Evolutionary conservation across 2,329 filamentous ascomycete genomes (phyloP).

Genomic region (Hypoxylon sp.): DNA sequence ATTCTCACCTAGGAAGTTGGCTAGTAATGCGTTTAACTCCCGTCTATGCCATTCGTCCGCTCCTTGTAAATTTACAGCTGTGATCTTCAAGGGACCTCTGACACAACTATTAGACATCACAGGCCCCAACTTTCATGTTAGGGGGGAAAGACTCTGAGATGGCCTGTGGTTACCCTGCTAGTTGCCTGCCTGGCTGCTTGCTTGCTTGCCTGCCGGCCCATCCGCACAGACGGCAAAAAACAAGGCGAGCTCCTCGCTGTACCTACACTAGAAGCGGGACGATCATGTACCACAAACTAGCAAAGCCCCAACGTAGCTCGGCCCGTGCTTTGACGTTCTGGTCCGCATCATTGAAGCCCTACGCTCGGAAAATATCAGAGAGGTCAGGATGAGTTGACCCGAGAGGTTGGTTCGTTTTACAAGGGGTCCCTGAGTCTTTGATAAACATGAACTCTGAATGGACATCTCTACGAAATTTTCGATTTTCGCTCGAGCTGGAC

Average conservation of each 20-base stretch:
- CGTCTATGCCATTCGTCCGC: conserved; percentile 8
- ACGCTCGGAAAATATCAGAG: conserved; percentile 18
- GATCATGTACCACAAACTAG: conserved; percentile 21
- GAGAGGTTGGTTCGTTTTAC: conserved; percentile 34
- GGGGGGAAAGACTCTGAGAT: conserved; percentile 8
- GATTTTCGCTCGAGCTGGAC: conserved; percentile 8
- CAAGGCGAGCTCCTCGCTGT: conserved; percentile 21
- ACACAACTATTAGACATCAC: conserved; percentile 14
- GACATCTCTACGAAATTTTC: conserved; percentile 8
- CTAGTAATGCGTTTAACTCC: conserved; percentile 4
- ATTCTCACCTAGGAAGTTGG: conserved; percentile 10
- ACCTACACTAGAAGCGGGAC: conserved; percentile 18
- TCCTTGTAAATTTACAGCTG: conserved; percentile 12
- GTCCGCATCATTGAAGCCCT: conserved; percentile 30
- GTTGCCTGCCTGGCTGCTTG: background rate
- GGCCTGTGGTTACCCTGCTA: conserved; percentile 35
- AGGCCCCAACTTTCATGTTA: conserved; percentile 17
- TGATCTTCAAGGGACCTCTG: conserved; percentile 19
- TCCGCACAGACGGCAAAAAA: conserved; percentile 40
- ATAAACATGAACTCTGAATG: background rate
- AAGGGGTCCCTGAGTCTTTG: conserved; percentile 6
- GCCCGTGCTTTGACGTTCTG: conserved; percentile 22
- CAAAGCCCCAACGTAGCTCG: conserved; percentile 21
- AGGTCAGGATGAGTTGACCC: conserved; percentile 27
- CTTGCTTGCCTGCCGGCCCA: conserved; percentile 22